A percentile compares a stretch with the other conserved stretches of the same genome.
phyloP scores from a whole-genome alignment of 2,329 filamentous ascomycete species.

The Lecanoromycetidae sp. region DNA sequence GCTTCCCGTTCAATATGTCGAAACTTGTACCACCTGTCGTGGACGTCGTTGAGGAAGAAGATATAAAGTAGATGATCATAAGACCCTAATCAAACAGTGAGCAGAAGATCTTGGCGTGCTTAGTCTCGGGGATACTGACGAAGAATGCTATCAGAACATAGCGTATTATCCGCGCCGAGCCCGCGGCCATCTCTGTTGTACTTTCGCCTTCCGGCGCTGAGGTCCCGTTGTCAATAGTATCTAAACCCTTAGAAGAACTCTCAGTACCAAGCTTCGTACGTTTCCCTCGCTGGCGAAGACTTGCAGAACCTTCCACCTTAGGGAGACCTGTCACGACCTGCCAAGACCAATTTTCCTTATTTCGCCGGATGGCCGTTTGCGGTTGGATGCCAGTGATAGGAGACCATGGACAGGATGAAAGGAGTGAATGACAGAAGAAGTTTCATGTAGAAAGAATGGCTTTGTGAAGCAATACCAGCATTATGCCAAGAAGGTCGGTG shows the following conservation, averaged over 20 bases:
- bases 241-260: neutral
- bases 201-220: conserved; percentile 8
- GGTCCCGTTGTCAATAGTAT: neutral
- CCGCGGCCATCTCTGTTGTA: conserved; percentile 24
- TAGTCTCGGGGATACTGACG: conserved; percentile 46
- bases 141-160: conserved; percentile 71
- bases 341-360: neutral
- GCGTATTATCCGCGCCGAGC: conserved; percentile 35
- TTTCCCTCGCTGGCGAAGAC: neutral
- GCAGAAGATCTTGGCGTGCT: neutral
- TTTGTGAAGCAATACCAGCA: neutral
- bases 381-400: no score
- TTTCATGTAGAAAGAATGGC: no score
- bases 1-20: conserved; percentile 14
- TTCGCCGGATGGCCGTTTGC: neutral
- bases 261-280: neutral
- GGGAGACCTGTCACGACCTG: neutral
- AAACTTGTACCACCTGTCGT: conserved; percentile 24
- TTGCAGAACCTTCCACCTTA: conserved; percentile 4
- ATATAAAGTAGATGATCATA: conserved; percentile 71
- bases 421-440: no score
- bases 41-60: conserved; percentile 47
- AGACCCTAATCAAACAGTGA: conserved; percentile 37
- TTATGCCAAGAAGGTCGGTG: neutral
- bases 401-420: no score